Evolutionary conservation across 768 basidiomycete species (phyloP).

Genomic region (Lactifluus hygrophoroides): DNA sequence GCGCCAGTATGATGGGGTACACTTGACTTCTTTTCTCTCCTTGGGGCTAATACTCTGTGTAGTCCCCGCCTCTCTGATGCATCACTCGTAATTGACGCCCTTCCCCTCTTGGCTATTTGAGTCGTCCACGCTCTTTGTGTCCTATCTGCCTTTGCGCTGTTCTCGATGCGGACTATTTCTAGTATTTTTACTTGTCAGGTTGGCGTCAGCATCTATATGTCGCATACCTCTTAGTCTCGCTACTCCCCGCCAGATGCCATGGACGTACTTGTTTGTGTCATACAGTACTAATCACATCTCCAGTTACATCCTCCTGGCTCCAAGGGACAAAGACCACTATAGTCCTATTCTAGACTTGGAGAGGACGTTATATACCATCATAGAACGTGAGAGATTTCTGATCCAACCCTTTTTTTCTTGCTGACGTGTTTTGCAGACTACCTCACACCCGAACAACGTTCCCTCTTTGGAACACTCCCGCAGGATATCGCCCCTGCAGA

Average conservation of each 20-base stretch:
- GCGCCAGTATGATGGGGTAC: neutral
- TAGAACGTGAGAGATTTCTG: conserved; percentile 37
- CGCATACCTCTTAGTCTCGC: neutral
- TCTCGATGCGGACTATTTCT: neutral
- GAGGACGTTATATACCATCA: conserved; percentile 58
- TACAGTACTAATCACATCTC: neutral
- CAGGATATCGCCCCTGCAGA: conserved; percentile 27
- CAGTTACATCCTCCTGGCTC: conserved; percentile 70
- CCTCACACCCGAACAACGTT: conserved; percentile 55
- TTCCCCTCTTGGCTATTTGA: neutral
- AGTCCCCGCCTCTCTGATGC: neutral
- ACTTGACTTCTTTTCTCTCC: neutral
- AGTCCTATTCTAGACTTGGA: conserved; percentile 78
- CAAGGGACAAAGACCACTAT: conserved; percentile 82
- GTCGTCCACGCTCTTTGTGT: neutral
- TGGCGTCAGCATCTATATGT: neutral
- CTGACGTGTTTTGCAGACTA: conserved; percentile 39
- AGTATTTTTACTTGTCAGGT: too few species aligned
- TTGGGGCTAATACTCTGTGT: too few species aligned
- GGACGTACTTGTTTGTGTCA: neutral
- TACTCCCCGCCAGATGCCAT: conserved; percentile 3
- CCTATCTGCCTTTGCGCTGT: neutral
- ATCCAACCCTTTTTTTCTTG: neutral
- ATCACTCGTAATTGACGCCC: neutral
- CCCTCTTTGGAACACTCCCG: conserved; percentile 60